Conservation (phyloP, 495 filamentous ascomycete species). For the Parachaetomium inaequale region DNA sequence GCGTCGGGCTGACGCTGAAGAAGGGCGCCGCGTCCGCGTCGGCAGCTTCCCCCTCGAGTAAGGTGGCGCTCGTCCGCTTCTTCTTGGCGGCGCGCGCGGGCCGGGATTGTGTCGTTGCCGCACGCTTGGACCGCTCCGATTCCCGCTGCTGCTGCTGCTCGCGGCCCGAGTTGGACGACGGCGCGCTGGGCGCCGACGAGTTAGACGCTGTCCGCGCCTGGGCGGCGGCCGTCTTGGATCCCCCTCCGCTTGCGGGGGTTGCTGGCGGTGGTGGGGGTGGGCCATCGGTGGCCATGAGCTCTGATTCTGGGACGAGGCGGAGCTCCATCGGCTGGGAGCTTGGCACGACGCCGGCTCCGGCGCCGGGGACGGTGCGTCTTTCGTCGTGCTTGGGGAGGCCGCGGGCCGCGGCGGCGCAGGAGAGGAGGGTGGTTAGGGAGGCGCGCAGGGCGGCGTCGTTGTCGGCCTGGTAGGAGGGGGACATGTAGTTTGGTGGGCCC, state of each 20-base stretch:
- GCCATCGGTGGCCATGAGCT: conserved; percentile 52
- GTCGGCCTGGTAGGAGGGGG: conserved; percentile 74
- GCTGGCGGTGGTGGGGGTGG: conserved; percentile 27
- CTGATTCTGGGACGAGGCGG: conserved; percentile 71
- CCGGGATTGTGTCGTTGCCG: conserved; percentile 38
- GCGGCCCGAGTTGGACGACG: conserved; percentile 33
- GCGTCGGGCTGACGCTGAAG: conserved; percentile 58
- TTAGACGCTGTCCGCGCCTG: conserved; percentile 30
- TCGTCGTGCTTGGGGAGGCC: conserved; percentile 65
- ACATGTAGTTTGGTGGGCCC: conserved; percentile 56
- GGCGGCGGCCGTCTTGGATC: not conserved
- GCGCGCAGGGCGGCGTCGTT: conserved; percentile 92
- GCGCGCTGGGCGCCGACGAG: conserved; percentile 33
- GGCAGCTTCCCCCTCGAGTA: conserved; percentile 14
- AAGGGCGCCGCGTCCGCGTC: not conserved
- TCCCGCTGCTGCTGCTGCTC: conserved; percentile 43
- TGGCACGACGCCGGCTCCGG: conserved; percentile 36
- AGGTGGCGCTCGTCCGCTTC: conserved; percentile 38
- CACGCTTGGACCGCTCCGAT: conserved; percentile 52
- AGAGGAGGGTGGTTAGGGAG: conserved; percentile 89
- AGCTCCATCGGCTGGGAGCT: conserved; percentile 54
- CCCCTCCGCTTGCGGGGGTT: conserved; percentile 20
- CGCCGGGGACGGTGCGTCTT: conserved; percentile 24
- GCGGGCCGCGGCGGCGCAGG: conserved; percentile 83
- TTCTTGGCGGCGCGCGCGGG: conserved; percentile 51